Base-by-base conservation (phyloP, 345 rosid genomes). In the Eucalyptus camaldulensis region DNA sequence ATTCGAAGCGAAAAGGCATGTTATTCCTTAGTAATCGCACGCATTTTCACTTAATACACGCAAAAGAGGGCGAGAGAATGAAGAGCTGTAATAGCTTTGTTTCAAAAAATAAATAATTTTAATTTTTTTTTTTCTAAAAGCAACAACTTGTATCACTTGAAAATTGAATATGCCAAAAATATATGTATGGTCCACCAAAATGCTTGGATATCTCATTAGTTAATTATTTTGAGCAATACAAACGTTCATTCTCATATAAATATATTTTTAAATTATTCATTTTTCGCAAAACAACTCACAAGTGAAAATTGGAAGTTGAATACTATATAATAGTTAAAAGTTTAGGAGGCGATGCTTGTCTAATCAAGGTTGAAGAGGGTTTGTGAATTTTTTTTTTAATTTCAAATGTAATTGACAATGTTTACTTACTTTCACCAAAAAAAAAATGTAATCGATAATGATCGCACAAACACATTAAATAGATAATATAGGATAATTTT, bases 321-420 rank as follows among this genome's bases (percentile, higher is more conserved):
- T 13, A 29, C 9, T 27, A 13, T 29, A 6, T 62, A 29, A 62
- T 13, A 0, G 4, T 0, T 29, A 1, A 62, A 62, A 62, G 17
- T 29, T 62, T 58, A 10, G n/a, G 7, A 58, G 65, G 0, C 8
- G 3, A 4, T 0, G 3, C 31, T 6, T 13, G 33, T 62, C 72
- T 11, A 6, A 62, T 62, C 8, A 13, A 0, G n/a, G 31, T 27
- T 13, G 31, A 60, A 0, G 31, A 62, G 15, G 33, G 72, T 13
- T 13, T 27, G 31, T 62, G 72, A 62, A 13, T 2, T 12, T 27
- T 60, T 27, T 51, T 17, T 51, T 60, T 60, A 6, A 62, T 13
- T 62, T 27, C 69, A 13, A 27, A 62, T 62, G 17, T 7, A 56
- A 56, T 56, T 2, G 12, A 9, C 8, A 56, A 56, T 5, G 11